phyloP scores from a whole-genome alignment of 2,329 filamentous ascomycete genomes.

The Neofusicoccum sp. region DNA sequence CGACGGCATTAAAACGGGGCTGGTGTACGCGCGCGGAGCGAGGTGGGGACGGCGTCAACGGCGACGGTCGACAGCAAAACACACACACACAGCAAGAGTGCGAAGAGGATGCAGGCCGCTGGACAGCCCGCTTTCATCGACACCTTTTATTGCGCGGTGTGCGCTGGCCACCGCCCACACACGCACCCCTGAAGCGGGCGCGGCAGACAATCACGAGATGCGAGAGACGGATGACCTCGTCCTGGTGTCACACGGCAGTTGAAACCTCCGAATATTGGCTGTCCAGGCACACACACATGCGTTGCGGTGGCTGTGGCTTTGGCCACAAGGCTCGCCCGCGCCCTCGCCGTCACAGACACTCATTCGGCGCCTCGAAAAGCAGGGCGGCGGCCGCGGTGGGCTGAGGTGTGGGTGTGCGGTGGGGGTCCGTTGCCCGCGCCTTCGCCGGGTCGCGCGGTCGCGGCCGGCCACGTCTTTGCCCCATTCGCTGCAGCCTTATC shows the following conservation, averaged over 20 bases:
- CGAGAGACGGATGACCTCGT: background rate
- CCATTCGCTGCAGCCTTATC: slow-evolving; percentile 5
- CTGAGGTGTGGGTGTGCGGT: background rate
- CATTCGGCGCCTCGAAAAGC: background rate
- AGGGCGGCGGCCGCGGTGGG: background rate
- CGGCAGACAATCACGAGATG: too few relatives aligned
- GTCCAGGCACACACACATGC: slow-evolving; percentile 2
- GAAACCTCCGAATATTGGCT: background rate
- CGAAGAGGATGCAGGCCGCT: too few relatives aligned
- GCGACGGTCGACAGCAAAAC: too few relatives aligned
- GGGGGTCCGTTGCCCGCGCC: background rate
- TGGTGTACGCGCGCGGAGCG: background rate
- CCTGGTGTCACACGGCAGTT: slow-evolving; percentile 3
- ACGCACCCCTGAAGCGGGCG: too few relatives aligned
- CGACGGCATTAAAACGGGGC: background rate
- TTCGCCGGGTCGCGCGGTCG: background rate
- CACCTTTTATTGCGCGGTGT: too few relatives aligned
- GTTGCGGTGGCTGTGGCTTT: background rate
- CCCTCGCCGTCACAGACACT: too few relatives aligned
- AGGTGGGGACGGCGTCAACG: background rate
- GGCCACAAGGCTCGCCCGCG: background rate
- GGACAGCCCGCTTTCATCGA: too few relatives aligned
- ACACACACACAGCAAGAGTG: too few relatives aligned
- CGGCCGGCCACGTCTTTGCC: background rate
- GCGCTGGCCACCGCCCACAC: too few relatives aligned